Evolutionary conservation across 805 yeast genomes (phyloP), one percentile per base, ranked within the genome.

Genomic region (Schwanniomyces pseudopolymorphus): DNA sequence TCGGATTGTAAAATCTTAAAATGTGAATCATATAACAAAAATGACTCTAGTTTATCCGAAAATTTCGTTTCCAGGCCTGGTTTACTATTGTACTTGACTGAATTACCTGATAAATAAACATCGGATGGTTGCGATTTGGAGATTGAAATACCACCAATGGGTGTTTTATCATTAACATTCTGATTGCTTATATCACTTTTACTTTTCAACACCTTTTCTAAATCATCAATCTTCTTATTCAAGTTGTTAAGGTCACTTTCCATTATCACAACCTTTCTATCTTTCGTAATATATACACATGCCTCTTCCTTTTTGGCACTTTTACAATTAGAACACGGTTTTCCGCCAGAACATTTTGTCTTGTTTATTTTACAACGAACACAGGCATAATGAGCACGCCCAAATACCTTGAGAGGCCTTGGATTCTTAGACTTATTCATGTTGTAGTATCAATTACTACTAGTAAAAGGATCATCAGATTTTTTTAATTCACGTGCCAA

Each of bases 361-460:
- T 71, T 71, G 42, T 69, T 61, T 38, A 66, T 42, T 48, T 69
- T 70, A 52, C 77, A 71, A 25, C 74, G 59, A n/a, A 66, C 60
- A 54, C 77, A 71, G 3, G 77, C 77, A 49, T 71, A 70, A 49
- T 71, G 77, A 38, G 64, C 55, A 33, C 77, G 55, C 2, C 77
- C 77, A 53, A 62, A 71, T 26, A 71, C 74, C 57, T 70, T 70
- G 25, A 71, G 53, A 13, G 75, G 77, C 28, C 49, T 54, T 9
- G 67, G 64, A 36, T 53, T 56, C 13, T 43, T 42, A 14, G 40
- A 24, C 11, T 28, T 27, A 25, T 41, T 41, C 43, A 44, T 39
- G 20, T 3, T 24, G 4, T 19, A 6, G 6, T 5, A 9, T n/a
- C 24, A 20, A 20, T 13, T 9, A 20, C 14, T 17, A 33, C 4